Conservation (phyloP, 2,329 filamentous ascomycete species). For the Canariomyces notabilis region DNA sequence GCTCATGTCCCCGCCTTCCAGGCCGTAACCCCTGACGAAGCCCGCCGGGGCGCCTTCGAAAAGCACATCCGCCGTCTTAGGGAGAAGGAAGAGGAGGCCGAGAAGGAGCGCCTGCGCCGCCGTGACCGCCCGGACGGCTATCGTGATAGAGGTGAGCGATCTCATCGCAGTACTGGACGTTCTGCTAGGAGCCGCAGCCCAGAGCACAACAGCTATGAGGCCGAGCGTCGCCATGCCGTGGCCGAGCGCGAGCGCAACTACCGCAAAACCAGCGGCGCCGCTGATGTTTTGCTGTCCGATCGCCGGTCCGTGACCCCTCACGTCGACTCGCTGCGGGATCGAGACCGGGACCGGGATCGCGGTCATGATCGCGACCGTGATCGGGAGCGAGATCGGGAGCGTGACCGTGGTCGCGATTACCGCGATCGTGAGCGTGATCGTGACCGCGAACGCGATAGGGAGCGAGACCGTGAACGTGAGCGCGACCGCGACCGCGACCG, state of each 20-base stretch:
- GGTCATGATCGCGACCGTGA: slow-evolving; percentile 24
- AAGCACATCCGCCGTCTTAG: slow-evolving; percentile 86
- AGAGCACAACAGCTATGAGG: slow-evolving; percentile 92
- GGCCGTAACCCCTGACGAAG: slow-evolving; percentile 75
- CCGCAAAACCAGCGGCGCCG: slow-evolving; percentile 71
- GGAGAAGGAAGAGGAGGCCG: slow-evolving; percentile 81
- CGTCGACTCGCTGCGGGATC: slow-evolving; percentile 33
- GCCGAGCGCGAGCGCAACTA: slow-evolving; percentile 93
- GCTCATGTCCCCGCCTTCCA: slow-evolving; percentile 80
- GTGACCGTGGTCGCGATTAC: slow-evolving; percentile 33
- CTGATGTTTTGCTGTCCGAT: slow-evolving; percentile 56
- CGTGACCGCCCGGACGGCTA: slow-evolving; percentile 51
- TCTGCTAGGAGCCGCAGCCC: slow-evolving; percentile 71
- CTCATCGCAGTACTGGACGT: slow-evolving; percentile 54
- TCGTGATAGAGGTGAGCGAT: slow-evolving; percentile 60
- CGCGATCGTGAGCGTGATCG: slow-evolving; percentile 34
- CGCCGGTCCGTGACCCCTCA: slow-evolving; percentile 46
- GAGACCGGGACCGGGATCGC: slow-evolving; percentile 36
- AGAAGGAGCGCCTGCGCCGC: slow-evolving; percentile 58
- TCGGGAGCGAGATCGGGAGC: slow-evolving; percentile 18
- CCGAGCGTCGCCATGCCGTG: slow-evolving; percentile 87
- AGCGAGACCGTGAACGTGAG: slow-evolving; percentile 38
- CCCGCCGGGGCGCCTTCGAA: slow-evolving; percentile 79
- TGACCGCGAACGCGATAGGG: slow-evolving; percentile 32
- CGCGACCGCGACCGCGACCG: slow-evolving; percentile 32